These are phyloP conservation scores for Monascus purpureus DNA, from an alignment of 495 filamentous ascomycete genomes.

Conservation along the genomic window DNA sequence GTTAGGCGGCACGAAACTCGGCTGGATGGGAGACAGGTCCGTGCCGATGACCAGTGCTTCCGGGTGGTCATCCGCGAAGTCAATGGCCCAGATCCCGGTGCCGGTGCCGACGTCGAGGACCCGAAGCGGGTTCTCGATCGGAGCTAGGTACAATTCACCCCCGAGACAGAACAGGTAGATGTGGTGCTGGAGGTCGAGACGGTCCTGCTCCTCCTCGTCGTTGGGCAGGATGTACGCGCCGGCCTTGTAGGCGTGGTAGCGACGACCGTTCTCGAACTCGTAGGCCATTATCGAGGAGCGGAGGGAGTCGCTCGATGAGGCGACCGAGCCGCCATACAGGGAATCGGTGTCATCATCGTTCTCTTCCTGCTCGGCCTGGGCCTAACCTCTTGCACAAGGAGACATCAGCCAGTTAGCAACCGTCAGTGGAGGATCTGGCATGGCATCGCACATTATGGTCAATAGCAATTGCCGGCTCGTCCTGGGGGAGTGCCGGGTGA, in stretches of 20 bases:
- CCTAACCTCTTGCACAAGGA: too few species aligned
- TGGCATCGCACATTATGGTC: too few species aligned
- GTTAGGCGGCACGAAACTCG: conserved; percentile 31
- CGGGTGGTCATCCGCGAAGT: conserved; percentile 4
- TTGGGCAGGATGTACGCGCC: conserved; percentile 3
- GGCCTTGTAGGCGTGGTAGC: conserved; percentile 5
- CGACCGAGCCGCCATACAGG: too few species aligned
- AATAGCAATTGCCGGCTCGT: too few species aligned
- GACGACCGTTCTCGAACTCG: conserved; percentile 3
- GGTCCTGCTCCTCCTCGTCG: conserved; percentile 37
- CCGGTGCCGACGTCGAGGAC: conserved; percentile 38
- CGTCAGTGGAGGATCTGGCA: too few species aligned
- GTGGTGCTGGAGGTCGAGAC: conserved; percentile 46
- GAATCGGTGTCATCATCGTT: too few species aligned
- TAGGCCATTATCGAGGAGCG: too few species aligned
- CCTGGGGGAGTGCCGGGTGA: too few species aligned
- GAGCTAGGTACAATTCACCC: conserved; percentile 27
- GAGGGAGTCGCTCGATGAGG: too few species aligned
- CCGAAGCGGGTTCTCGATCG: conserved; percentile 19
- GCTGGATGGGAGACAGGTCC: conserved; percentile 11
- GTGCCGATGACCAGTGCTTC: conserved; percentile 11
- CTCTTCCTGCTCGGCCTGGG: too few species aligned
- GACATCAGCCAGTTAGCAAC: too few species aligned
- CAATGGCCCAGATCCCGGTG: conserved; percentile 38
- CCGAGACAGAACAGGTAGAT: conserved; percentile 25